Base-by-base conservation (phyloP, 768 basidiomycete genomes). In the Leccinum imitatum region DNA sequence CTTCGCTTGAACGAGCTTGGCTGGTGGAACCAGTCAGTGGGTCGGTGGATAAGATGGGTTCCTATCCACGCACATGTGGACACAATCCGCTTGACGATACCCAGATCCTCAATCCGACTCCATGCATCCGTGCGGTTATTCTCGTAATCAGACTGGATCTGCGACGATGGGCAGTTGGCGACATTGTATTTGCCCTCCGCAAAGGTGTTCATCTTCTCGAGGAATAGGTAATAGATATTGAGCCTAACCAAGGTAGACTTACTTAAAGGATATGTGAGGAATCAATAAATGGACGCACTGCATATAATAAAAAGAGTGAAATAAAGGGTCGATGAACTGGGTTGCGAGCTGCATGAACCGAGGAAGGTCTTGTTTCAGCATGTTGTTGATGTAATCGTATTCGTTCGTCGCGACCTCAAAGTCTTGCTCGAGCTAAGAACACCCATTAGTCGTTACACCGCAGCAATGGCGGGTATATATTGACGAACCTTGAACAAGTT, bases 271-370 rank as follows among this genome's bases (percentile, higher is more conserved):
- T 55, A 13, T 6, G 31, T 2, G 15, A 50, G 39, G 30, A 37
- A 48, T 39, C 37, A 54, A 39, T 50, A 59, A 63, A 53, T 31
- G 54, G 30, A 86, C 94, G 70, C 69, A 95, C 93, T 98, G 94
- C 95, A 99, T 98, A 74, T 96, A 99, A 80, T 90, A 99, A 82
- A 95, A 95, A 17, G 94, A 96, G 67, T 96, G 90, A 84, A 98
- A 99, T n/a, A 98, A 79, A 1, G 97, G 97, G 65, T 95, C 90
- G 71, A 98, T 93, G 76, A 98, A 98, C 63, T 87, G 85, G 3
- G 93, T 90, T 1, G 90, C 81, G 62, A 98, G 84, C 30, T 79
- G 80, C 83, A 98, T 87, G 80, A 98, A 98, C n/a, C 85, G 85
- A 3, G 95, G 95, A 33, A 99, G 80, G 69, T 99, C 97, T 59